Evolutionary conservation across 345 rosid genomes (phyloP).

Genomic region (Eucalyptus virginea): DNA sequence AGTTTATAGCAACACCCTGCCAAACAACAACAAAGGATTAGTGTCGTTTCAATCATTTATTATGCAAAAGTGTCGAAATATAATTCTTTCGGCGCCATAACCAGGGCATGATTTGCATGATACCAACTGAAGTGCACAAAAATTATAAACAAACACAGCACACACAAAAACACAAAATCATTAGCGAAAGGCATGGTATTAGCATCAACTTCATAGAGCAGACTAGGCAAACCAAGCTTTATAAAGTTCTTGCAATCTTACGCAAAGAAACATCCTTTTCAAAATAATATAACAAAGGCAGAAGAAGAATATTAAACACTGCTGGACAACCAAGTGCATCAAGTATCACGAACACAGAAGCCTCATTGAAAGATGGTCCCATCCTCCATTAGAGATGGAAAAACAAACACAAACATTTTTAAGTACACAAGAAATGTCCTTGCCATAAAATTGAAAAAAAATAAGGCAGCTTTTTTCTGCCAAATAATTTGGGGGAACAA

Average conservation of each 20-base stretch:
- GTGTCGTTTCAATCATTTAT: background rate
- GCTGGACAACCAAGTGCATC: background rate
- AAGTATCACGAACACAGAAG: background rate
- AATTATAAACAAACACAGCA: background rate
- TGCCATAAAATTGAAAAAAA: background rate
- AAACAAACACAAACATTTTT: background rate
- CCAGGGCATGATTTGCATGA: background rate
- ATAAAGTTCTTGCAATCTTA: background rate
- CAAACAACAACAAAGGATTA: background rate
- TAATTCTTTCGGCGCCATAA: background rate
- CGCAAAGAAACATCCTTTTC: background rate
- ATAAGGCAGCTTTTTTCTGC: background rate
- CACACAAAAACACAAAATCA: background rate
- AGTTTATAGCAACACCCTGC: conserved; percentile 91
- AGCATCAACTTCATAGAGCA: background rate
- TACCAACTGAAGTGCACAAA: background rate
- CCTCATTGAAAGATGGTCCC: background rate
- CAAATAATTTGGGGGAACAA: background rate
- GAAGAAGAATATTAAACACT: background rate
- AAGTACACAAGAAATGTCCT: background rate
- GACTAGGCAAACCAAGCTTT: background rate
- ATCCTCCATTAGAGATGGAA: background rate
- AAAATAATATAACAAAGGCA: background rate
- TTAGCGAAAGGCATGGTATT: background rate
- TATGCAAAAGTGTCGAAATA: background rate